Evolutionary conservation across 73 alveolate species (phyloP).

Genomic region (Paramecium tetraurelia): DNA sequence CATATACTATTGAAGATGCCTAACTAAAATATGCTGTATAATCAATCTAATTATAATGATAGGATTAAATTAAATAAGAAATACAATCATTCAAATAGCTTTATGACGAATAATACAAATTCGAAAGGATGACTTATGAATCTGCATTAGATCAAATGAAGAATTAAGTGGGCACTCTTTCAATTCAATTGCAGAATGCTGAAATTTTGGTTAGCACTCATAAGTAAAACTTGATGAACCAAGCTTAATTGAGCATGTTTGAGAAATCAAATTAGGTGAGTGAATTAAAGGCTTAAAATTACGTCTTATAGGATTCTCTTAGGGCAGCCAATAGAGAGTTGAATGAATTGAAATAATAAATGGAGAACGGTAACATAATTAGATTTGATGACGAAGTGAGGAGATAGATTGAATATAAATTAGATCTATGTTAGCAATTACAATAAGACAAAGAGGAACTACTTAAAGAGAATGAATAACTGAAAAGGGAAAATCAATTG

Average conservation of each 20-base stretch:
- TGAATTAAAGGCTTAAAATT: background rate
- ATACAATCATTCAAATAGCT: background rate
- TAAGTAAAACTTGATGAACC: background rate
- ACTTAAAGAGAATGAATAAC: background rate
- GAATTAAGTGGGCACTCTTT: background rate
- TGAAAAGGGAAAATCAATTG: background rate
- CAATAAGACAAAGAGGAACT: background rate
- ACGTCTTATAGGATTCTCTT: background rate
- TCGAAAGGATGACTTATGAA: background rate
- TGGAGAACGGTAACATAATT: background rate
- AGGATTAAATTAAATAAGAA: slow-evolving; percentile 23
- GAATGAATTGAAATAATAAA: background rate
- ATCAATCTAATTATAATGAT: background rate
- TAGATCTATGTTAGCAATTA: background rate
- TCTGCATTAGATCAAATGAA: background rate
- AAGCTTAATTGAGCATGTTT: background rate
- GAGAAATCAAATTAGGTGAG: background rate
- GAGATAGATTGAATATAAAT: slow-evolving; percentile 7
- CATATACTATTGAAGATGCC: background rate
- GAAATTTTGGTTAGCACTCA: background rate
- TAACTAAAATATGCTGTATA: background rate
- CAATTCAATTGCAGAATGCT: background rate
- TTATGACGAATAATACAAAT: background rate
- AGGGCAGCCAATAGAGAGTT: background rate
- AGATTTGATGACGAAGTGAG: background rate